Evolutionary conservation across 2,329 filamentous ascomycete species (phyloP), one percentile per base, ranked within the genome.

Genomic region (Parafenestella ontariensis): DNA sequence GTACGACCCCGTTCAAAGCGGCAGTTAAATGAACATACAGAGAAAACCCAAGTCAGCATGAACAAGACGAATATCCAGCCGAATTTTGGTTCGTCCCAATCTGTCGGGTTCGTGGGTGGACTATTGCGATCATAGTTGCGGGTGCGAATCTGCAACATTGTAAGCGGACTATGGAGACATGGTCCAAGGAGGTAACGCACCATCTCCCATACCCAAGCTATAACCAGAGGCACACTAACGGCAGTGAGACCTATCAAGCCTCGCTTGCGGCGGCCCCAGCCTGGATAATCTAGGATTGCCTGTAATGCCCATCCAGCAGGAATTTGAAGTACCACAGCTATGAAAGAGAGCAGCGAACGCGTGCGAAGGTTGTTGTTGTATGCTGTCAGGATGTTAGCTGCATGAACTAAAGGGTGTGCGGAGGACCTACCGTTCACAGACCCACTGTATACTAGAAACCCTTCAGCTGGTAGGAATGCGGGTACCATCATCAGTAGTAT

Each of bases 121-220:
- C 48, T 51, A 34, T 65, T 59, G 18, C 66, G 67, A 49, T 71
- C 56, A 57, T 71, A 72, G 43, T 71, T 65, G 15, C 69, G 64
- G 7, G 65, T 65, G n/a, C 68, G 68, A 20, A 69, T 63, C 67
- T 70, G 44, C 18, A 11, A 2, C 31, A 3, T 17, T 9, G 31
- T 58, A 17, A 64, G 45, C 2, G 46, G 39, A 9, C n/a, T 3
- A 8, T 17, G 4, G 15, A 3, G 13, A 2, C 4, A 34, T 34
- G 31, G 13, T 34, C 13, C 13, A 4, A 13, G n/a, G 6, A 13
- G 15, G 31, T 9, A 9, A 26, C 54, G 1, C 49, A 69, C 66
- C 68, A 72, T 72, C 51, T 72, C 69, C 69, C 69, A 72, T 0
- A 69, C 50, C 68, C 68, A 72, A 0, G 69, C 69, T 18, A 52